Base-by-base conservation (phyloP, 1,284 basidiomycete species). In the Irpex rosettiformis region DNA sequence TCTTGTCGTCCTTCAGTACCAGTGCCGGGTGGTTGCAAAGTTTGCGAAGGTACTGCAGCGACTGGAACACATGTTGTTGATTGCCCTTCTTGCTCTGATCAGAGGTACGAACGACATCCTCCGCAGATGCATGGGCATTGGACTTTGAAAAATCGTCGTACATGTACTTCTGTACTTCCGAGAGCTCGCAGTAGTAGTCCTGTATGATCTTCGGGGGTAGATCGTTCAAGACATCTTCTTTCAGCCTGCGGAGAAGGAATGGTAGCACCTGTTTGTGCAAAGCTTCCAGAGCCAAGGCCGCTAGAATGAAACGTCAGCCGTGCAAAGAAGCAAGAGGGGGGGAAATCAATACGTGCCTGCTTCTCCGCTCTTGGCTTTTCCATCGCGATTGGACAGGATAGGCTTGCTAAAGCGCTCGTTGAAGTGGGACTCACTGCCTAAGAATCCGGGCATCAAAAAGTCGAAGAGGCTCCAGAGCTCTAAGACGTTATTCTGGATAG, bases 141-240 rank as follows among this genome's bases (percentile, higher is more conserved):
- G 94, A 96, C 69, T 85, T 85, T 1, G 91, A 86, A 68, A 95
- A 97, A 68, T 96, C 90, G 69, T 98, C 96, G 71, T 98, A 98
- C 16, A 98, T 81, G 66, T 88, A 80, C 74, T 94, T 94, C 77
- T 99, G 96, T 55, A 99, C 74, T 13, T 94, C 90, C 0, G 96
- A 98, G 2, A 99, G 81, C 69, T 99, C 96, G 79, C 96, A 98
- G 70, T 98, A 97, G 73, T 99, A 98, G 71, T 99, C 97, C 74
- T 99, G 97, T 63, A 99, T 99, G 72, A 99, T 99, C 78, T 99
- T 99, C 2, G 97, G 97, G 0, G 97, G 97, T 1, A 99, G 80
- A 70, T 99, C 97, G 66, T 94, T 79, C 61, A 99, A 79, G 22
- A 99, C 97, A 69, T 99, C 96, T 74, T 99, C 97, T 72, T 99